phyloP scores from a whole-genome alignment of 2,329 filamentous ascomycete genomes.

The Neopestalotiopsis clavispora region DNA sequence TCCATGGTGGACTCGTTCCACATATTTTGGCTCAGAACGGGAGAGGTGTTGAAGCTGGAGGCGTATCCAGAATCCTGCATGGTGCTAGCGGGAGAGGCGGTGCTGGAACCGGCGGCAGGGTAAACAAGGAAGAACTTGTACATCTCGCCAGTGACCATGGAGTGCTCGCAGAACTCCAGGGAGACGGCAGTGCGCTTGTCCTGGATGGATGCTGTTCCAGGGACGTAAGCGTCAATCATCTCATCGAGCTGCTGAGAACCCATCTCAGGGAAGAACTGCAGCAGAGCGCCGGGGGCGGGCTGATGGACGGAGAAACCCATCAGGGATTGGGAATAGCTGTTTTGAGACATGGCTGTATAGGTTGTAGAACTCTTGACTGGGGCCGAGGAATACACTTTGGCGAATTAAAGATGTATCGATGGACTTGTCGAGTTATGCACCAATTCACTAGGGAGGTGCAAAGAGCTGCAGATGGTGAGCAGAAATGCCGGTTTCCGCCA shows the following conservation, averaged over 20 bases:
- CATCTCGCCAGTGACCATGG: constrained; percentile 57
- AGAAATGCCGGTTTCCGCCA: constrained; percentile 13
- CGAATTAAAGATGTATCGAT: background rate
- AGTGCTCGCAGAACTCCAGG: constrained; percentile 63
- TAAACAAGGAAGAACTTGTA: constrained; percentile 66
- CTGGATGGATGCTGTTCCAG: constrained; percentile 56
- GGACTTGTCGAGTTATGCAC: constrained; percentile 14
- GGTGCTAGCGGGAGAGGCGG: constrained; percentile 51
- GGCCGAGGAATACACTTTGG: constrained; percentile 25
- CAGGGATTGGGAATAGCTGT: constrained; percentile 38
- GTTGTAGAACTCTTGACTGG: constrained; percentile 19
- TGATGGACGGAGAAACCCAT: constrained; percentile 66
- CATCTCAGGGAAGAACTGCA: constrained; percentile 71
- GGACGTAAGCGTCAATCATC: constrained; percentile 62
- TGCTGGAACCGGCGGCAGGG: constrained; percentile 40
- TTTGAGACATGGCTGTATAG: constrained; percentile 38
- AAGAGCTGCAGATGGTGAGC: background rate
- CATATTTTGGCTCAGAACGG: constrained; percentile 51
- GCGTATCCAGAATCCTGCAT: constrained; percentile 50
- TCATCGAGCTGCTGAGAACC: constrained; percentile 65
- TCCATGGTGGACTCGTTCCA: constrained; percentile 45
- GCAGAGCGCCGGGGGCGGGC: constrained; percentile 57
- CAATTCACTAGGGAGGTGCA: background rate
- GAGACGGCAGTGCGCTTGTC: constrained; percentile 64
- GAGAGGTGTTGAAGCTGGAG: constrained; percentile 55